phyloP scores from a whole-genome alignment of 2,329 filamentous ascomycete species.

The Fusarium fujikuroi region DNA sequence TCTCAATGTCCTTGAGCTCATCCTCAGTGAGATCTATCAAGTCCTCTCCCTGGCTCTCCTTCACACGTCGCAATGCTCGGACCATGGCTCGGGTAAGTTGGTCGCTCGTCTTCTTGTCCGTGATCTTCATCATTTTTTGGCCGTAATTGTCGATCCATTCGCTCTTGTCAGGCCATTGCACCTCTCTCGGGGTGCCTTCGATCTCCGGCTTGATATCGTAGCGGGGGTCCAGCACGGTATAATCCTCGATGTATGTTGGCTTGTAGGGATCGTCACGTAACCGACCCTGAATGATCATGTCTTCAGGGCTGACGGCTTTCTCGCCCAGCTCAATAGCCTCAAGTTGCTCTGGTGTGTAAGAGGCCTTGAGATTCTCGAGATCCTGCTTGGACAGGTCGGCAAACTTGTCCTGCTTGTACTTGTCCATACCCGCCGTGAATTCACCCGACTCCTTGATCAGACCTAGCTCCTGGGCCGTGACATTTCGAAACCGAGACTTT shows the following conservation, averaged over 20 bases:
- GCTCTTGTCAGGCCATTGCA: slow-evolving; percentile 68
- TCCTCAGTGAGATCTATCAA: slow-evolving; percentile 63
- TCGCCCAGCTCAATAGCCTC: slow-evolving; percentile 85
- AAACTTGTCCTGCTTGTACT: slow-evolving; percentile 61
- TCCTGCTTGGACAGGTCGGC: slow-evolving; percentile 75
- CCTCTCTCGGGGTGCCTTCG: slow-evolving; percentile 61
- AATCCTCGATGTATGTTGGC: slow-evolving; percentile 83
- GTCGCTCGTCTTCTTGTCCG: slow-evolving; percentile 56
- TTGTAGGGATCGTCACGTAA: slow-evolving; percentile 78
- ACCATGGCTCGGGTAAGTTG: slow-evolving; percentile 56
- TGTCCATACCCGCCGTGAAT: slow-evolving; percentile 52
- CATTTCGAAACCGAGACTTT: slow-evolving; percentile 63
- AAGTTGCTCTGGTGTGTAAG: slow-evolving; percentile 84
- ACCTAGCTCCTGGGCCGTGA: slow-evolving; percentile 64
- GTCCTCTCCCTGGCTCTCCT: slow-evolving; percentile 55
- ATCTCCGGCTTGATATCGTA: slow-evolving; percentile 74
- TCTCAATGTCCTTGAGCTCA: slow-evolving; percentile 55
- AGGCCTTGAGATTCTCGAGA: slow-evolving; percentile 67
- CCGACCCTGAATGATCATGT: slow-evolving; percentile 78
- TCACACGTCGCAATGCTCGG: slow-evolving; percentile 55
- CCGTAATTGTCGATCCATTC: slow-evolving; percentile 69
- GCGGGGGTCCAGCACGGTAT: slow-evolving; percentile 78
- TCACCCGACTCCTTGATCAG: slow-evolving; percentile 51
- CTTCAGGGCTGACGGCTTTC: slow-evolving; percentile 75
- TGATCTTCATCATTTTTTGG: slow-evolving; percentile 56